Base-by-base conservation (phyloP, 768 basidiomycete species). In the Suillus subalutaceus region DNA sequence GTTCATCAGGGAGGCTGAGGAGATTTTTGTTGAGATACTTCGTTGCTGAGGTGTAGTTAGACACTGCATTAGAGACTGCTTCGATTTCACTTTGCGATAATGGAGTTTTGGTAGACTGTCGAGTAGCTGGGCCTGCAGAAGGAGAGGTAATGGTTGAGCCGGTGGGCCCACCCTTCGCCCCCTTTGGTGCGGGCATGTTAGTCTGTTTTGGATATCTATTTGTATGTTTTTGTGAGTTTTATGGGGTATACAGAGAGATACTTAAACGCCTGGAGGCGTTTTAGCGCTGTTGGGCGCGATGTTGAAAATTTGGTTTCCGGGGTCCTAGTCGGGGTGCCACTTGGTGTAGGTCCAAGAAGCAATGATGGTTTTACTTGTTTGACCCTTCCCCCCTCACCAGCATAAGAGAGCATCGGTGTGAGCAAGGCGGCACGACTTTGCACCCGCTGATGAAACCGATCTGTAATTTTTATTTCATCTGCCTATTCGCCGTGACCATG, bases 241-340 rank as follows among this genome's bases (percentile, higher is more conserved):
- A 48, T 48, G 0, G 3, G 4, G n/a, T 4, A 23, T 48, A 12
- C 48, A 48, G n/a, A 48, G n/a, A 23, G n/a, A n/a, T n/a, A 46
- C 48, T 48, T 48, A 48, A n/a, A 23, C 1, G n/a, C 48, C 48
- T 12, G 10, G 4, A 4, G 48, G 9, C 10, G 10, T 12, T 4
- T 48, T 48, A 4, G 10, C 10, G 10, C 48, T 48, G n/a, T 48
- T 48, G n/a, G 5, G 48, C n/a, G 5, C 10, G 4, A 12, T 48
- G 48, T 48, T 48, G 48, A 40, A 48, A 12, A 48, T 23, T 48
- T 48, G 2, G 38, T 63, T 23, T 59, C 35, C 6, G 32, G 64
- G 64, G 64, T 65, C 64, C 64, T 59, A 16, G 13, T 57, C 3
- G 41, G 30, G 64, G 64, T 65, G 64, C 57, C 64, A 59, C 64